A percentile compares a stretch with the other conserved stretches of the same genome.
These are phyloP conservation scores for Massarina eburnea DNA, from an alignment of 2,329 filamentous ascomycete species.

Conservation along the genomic window DNA sequence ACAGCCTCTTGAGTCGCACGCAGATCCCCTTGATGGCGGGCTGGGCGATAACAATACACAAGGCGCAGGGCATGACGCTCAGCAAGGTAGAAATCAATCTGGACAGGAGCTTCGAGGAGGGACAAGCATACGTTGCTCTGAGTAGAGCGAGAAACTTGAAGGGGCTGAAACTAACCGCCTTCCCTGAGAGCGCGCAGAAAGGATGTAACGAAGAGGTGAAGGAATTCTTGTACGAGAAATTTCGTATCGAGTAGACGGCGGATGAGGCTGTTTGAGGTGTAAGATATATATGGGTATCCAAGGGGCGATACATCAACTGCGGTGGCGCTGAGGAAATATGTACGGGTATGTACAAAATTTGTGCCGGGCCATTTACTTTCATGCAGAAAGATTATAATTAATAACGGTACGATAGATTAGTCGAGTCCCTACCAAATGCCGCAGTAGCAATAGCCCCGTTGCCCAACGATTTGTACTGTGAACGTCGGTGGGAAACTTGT, in stretches of 20 bases:
- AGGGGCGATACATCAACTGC: too few relatives aligned
- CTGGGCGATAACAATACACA: constrained; percentile 67
- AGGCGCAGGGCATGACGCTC: constrained; percentile 61
- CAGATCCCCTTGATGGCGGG: constrained; percentile 63
- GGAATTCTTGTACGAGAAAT: constrained; percentile 34
- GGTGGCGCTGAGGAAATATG: too few relatives aligned
- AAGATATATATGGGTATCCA: too few relatives aligned
- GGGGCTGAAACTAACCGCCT: constrained; percentile 49
- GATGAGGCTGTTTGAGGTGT: too few relatives aligned
- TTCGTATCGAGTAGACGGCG: too few relatives aligned
- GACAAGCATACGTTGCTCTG: constrained; percentile 65
- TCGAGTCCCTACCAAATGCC: too few relatives aligned
- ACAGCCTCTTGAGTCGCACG: constrained; percentile 56
- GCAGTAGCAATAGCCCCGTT: too few relatives aligned
- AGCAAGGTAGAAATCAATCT: constrained; percentile 61
- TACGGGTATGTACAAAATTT: too few relatives aligned
- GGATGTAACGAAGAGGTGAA: constrained; percentile 38
- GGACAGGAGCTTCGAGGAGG: constrained; percentile 54
- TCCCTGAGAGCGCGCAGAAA: constrained; percentile 23
- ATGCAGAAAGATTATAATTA: too few relatives aligned
- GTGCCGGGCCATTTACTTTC: too few relatives aligned
- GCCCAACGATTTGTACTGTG: background rate
- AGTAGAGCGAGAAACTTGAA: constrained; percentile 56
- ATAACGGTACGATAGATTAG: too few relatives aligned
- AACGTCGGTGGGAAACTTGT: background rate